These are phyloP conservation scores for Phalaenopsis equestris DNA, from an alignment of 106 monocot genomes.

Conservation along the genomic window DNA sequence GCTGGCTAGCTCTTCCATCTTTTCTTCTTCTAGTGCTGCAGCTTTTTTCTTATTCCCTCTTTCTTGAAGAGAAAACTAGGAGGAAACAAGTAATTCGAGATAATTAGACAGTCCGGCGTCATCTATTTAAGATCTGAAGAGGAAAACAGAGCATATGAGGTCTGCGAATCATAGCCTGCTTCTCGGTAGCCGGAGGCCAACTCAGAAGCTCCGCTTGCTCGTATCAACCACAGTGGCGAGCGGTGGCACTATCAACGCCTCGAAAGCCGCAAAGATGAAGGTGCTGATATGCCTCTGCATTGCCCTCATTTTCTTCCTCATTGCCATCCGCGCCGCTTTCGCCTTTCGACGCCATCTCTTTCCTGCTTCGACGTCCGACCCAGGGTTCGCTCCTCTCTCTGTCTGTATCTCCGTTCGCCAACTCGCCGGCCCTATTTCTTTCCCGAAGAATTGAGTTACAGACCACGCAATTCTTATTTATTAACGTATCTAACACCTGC, in stretches of 20 bases:
- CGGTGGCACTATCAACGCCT: neutral
- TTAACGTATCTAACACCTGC: too few species aligned
- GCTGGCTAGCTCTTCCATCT: too few species aligned
- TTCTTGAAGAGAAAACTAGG: too few species aligned
- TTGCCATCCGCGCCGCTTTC: neutral
- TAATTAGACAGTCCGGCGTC: too few species aligned
- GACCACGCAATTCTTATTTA: too few species aligned
- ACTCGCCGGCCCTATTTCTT: neutral
- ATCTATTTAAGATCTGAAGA: neutral
- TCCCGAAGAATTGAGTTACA: neutral
- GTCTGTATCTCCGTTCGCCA: neutral
- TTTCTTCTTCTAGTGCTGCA: too few species aligned
- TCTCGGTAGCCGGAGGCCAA: neutral
- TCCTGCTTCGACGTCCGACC: neutral
- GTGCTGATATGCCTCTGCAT: neutral
- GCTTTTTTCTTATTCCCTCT: too few species aligned
- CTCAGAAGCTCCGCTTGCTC: neutral
- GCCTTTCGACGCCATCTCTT: neutral
- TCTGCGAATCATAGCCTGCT: conserved; percentile 1
- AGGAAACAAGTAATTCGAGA: too few species aligned
- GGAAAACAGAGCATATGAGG: neutral
- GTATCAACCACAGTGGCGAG: neutral
- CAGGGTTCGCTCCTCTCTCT: neutral
- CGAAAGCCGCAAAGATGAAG: neutral
- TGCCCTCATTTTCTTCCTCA: neutral